Percentiles rank a stretch among this genome's conserved stretches.
Evolutionary conservation across 495 filamentous ascomycete species (phyloP).

Genomic region (Trichocladium antarcticum): DNA sequence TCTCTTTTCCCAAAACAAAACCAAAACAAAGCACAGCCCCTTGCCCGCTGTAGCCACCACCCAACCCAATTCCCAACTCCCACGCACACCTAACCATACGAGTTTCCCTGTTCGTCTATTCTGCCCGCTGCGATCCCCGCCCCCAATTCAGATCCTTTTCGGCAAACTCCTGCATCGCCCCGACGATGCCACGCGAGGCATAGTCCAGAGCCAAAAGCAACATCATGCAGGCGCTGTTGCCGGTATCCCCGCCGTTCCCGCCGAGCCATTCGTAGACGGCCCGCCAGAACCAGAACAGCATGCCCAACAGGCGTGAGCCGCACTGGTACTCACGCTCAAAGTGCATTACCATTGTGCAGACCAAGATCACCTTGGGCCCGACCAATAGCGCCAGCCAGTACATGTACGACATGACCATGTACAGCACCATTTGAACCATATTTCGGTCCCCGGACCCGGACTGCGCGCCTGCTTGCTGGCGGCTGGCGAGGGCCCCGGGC

Average conservation of each 20-base stretch:
- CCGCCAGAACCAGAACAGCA: not conserved
- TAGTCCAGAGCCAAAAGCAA: constrained; percentile 1
- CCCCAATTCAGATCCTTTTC: not conserved
- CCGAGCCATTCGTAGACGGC: not conserved
- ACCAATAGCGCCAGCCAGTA: constrained; percentile 2
- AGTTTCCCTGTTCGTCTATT: too few relatives aligned
- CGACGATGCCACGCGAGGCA: constrained; percentile 8
- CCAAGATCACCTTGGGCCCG: not conserved
- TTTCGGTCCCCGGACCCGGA: too few relatives aligned
- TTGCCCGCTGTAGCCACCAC: too few relatives aligned
- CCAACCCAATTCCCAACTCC: too few relatives aligned
- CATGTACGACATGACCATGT: constrained; percentile 9
- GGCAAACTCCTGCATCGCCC: constrained; percentile 17
- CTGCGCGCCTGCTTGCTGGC: too few relatives aligned
- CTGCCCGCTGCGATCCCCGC: not conserved
- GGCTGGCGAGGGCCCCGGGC: constrained; percentile 21
- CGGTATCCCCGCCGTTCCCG: constrained; percentile 1
- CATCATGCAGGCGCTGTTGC: too few relatives aligned
- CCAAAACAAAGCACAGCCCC: too few relatives aligned
- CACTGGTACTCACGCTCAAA: not conserved
- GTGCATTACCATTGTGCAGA: not conserved
- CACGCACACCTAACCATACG: too few relatives aligned
- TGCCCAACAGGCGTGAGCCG: not conserved
- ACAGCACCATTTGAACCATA: too few relatives aligned
- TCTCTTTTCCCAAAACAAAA: too few relatives aligned